A percentile compares a stretch with the other conserved stretches of the same genome.
These are phyloP conservation scores for Trematosphaeria pertusa DNA, from an alignment of 2,329 filamentous ascomycete genomes.

Conservation along the genomic window DNA sequence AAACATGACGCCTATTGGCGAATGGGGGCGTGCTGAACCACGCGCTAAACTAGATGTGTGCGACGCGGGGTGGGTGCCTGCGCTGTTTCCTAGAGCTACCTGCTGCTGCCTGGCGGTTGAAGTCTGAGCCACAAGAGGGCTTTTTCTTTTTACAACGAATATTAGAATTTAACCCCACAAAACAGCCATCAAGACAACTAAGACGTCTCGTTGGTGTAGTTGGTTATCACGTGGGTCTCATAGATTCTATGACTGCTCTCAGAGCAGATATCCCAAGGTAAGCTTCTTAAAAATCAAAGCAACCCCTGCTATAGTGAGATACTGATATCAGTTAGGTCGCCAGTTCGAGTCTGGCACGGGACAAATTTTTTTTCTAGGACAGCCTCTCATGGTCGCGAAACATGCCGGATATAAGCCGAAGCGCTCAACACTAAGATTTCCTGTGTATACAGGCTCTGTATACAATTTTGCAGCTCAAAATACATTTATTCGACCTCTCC, in stretches of 20 bases:
- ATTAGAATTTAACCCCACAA: too few species aligned
- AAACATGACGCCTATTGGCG: too few species aligned
- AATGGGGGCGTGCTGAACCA: too few species aligned
- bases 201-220: too few species aligned
- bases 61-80: too few species aligned
- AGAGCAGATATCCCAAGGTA: slow-evolving; percentile 7
- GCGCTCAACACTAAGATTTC: neutral
- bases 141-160: too few species aligned
- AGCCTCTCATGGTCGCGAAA: slow-evolving; percentile 7
- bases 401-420: slow-evolving; percentile 7
- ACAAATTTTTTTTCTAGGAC: slow-evolving; percentile 9
- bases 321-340: neutral
- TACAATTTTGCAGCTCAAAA: neutral
- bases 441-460: slow-evolving; percentile 1
- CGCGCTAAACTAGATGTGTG: too few species aligned
- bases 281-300: neutral
- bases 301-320: neutral
- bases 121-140: too few species aligned
- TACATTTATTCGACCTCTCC: neutral
- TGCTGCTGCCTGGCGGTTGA: too few species aligned
- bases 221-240: slow-evolving; percentile 8
- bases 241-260: slow-evolving; percentile 8
- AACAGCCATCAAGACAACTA: too few species aligned
- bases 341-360: slow-evolving; percentile 7
- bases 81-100: too few species aligned